Conservation (phyloP, 2,329 filamentous ascomycete genomes). For the Aureobasidium sp. region DNA sequence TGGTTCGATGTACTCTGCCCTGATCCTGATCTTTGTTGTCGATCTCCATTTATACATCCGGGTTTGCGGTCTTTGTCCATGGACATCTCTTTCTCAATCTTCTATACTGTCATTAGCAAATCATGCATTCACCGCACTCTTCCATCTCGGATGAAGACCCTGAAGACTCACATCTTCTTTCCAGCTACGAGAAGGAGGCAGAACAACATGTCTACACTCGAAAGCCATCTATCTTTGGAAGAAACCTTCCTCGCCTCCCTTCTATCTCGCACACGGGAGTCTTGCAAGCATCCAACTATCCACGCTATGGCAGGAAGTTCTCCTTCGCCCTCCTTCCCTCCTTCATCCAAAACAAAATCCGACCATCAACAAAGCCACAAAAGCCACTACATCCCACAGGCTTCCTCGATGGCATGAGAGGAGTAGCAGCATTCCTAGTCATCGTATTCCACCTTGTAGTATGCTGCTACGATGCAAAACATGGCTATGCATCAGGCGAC, state of each 20-base stretch:
- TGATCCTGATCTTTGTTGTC: neutral
- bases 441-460: slow-evolving; percentile 18
- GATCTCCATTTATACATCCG: too few relatives aligned
- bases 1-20: neutral
- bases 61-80: too few relatives aligned
- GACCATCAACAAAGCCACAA: neutral
- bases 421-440: slow-evolving; percentile 23
- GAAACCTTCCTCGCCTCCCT: neutral
- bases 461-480: slow-evolving; percentile 9
- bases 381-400: slow-evolving; percentile 10
- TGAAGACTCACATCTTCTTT: neutral
- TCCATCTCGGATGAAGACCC: neutral
- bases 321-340: neutral
- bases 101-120: too few relatives aligned
- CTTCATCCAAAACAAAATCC: slow-evolving; percentile 2
- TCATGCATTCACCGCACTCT: neutral
- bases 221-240: neutral
- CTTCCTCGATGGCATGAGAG: slow-evolving; percentile 24
- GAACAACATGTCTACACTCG: neutral
- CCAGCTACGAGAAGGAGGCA: neutral
- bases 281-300: neutral
- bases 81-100: too few relatives aligned
- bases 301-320: neutral
- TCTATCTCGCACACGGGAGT: neutral
- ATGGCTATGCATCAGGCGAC: slow-evolving; percentile 19